phyloP scores from a whole-genome alignment of 2,329 filamentous ascomycete species.

The Ascochyta lentis region DNA sequence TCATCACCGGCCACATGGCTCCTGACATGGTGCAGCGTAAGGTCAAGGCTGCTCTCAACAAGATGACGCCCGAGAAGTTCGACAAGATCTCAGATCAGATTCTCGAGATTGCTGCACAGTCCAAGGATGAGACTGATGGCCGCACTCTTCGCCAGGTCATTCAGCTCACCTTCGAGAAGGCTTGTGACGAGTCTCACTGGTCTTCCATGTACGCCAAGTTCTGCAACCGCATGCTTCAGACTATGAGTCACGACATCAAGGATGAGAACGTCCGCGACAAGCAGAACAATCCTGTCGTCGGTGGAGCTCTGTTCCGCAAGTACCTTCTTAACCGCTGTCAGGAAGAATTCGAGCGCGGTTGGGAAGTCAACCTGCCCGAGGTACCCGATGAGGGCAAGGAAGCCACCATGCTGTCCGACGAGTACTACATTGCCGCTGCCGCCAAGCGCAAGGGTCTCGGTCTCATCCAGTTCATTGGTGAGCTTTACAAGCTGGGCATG shows the following conservation, averaged over 20 bases:
- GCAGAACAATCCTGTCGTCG: slow-evolving; percentile 83
- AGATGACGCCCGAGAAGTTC: slow-evolving; percentile 99
- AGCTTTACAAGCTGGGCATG: slow-evolving; percentile 98
- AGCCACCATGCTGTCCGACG: slow-evolving; percentile 85
- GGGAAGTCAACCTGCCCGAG: slow-evolving; percentile 85
- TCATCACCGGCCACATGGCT: slow-evolving; percentile 65
- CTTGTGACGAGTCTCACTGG: slow-evolving; percentile 98
- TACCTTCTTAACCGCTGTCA: slow-evolving; percentile 98
- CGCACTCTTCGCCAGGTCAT: slow-evolving; percentile 97
- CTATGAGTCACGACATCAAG: slow-evolving; percentile 81
- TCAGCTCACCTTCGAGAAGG: slow-evolving; percentile 98
- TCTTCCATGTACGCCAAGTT: slow-evolving; percentile 99
- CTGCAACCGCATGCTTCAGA: slow-evolving; percentile 95
- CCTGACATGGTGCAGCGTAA: slow-evolving; percentile 96
- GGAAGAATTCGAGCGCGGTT: slow-evolving; percentile 97
- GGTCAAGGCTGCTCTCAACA: slow-evolving; percentile 98
- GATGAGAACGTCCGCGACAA: slow-evolving; percentile 96
- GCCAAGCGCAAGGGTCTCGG: slow-evolving; percentile 96
- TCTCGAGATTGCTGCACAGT: slow-evolving; percentile 88
- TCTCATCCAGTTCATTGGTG: slow-evolving; percentile 98
- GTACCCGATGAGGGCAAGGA: slow-evolving; percentile 83
- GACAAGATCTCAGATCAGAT: slow-evolving; percentile 95
- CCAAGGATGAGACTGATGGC: slow-evolving; percentile 92
- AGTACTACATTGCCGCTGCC: slow-evolving; percentile 92
- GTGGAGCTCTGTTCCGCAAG: slow-evolving; percentile 95